Percentiles rank a stretch among this genome's conserved stretches.
Conservation (phyloP, 352 stramenopile genomes). For the Pythium coloratum region DNA sequence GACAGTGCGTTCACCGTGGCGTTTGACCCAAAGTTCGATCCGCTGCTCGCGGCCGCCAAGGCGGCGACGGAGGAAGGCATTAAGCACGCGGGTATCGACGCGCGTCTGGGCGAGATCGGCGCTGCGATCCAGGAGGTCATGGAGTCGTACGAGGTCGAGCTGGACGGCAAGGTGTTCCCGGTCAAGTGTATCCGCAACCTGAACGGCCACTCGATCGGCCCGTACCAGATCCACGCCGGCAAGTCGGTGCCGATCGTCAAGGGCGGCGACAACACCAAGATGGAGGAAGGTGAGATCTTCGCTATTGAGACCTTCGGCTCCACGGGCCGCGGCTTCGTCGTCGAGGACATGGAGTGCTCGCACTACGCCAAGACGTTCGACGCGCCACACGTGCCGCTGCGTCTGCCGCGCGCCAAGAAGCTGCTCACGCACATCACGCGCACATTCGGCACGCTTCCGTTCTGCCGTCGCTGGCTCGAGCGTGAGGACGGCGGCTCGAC, state of each 20-base stretch:
- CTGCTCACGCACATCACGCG: constrained; percentile 97
- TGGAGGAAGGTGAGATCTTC: constrained; percentile 98
- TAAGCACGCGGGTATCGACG: constrained; percentile 90
- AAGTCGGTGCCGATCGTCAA: constrained; percentile 98
- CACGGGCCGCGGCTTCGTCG: constrained; percentile 83
- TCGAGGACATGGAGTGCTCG: constrained; percentile 95
- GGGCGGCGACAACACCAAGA: constrained; percentile 90
- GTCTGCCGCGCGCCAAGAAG: constrained; percentile 91
- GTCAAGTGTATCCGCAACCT: constrained; percentile 97
- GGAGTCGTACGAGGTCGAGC: constrained; percentile 97
- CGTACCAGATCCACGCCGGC: constrained; percentile 95
- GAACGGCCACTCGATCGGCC: constrained; percentile 97
- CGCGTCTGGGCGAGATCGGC: constrained; percentile 93
- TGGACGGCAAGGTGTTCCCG: constrained; percentile 95
- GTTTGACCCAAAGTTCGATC: constrained; percentile 94
- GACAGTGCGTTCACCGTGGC: constrained; percentile 95
- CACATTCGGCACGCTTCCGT: constrained; percentile 99
- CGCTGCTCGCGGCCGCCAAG: constrained; percentile 83
- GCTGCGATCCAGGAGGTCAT: constrained; percentile 97
- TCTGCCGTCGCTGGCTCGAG: constrained; percentile 97
- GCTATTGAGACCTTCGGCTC: constrained; percentile 97
- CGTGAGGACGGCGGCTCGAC: constrained; percentile 95
- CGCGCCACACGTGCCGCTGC: constrained; percentile 93
- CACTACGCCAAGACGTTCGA: constrained; percentile 98
- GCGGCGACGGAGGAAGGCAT: constrained; percentile 93